Conservation (phyloP, 2,329 filamentous ascomycete species). For the Zasmidium cellare region DNA sequence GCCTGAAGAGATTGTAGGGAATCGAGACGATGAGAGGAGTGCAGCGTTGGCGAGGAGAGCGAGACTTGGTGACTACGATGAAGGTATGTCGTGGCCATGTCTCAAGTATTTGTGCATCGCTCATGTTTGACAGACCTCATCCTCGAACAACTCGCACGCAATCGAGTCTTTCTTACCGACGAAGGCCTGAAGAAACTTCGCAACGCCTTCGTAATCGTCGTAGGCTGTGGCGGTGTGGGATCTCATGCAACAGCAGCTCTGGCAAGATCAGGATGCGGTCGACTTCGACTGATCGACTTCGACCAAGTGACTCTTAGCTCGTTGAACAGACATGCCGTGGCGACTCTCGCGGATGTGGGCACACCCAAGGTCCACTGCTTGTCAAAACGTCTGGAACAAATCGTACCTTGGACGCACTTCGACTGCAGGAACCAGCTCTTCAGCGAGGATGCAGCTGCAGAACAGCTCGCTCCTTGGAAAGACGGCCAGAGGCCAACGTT, state of each 20-base stretch:
- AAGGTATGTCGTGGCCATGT: conserved; percentile 42
- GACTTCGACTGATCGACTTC: conserved; percentile 88
- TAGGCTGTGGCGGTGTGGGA: conserved; percentile 92
- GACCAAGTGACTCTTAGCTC: conserved; percentile 96
- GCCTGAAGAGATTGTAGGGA: conserved; percentile 37
- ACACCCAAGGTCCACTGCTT: conserved; percentile 89
- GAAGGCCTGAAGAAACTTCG: conserved; percentile 79
- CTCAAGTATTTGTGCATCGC: conserved; percentile 9
- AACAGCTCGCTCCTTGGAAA: conserved; percentile 67
- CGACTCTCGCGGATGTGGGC: conserved; percentile 90
- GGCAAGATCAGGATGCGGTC: conserved; percentile 84
- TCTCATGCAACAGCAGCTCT: conserved; percentile 87
- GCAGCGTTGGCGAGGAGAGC: conserved; percentile 60
- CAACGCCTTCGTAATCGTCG: conserved; percentile 79
- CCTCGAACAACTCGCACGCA: conserved; percentile 89
- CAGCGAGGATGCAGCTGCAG: conserved; percentile 63
- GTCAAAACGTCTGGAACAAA: conserved; percentile 74
- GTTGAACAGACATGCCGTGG: conserved; percentile 92
- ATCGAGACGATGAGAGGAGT: conserved; percentile 58
- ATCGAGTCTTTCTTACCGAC: conserved; percentile 84
- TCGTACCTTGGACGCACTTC: conserved; percentile 89
- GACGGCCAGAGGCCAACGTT: conserved; percentile 70
- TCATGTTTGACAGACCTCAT: conserved; percentile 66
- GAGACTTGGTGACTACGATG: conserved; percentile 64
- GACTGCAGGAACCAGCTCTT: conserved; percentile 86